Evolutionary conservation across 495 filamentous ascomycete genomes (phyloP).

Genomic region (Penicillium bovifimosum): DNA sequence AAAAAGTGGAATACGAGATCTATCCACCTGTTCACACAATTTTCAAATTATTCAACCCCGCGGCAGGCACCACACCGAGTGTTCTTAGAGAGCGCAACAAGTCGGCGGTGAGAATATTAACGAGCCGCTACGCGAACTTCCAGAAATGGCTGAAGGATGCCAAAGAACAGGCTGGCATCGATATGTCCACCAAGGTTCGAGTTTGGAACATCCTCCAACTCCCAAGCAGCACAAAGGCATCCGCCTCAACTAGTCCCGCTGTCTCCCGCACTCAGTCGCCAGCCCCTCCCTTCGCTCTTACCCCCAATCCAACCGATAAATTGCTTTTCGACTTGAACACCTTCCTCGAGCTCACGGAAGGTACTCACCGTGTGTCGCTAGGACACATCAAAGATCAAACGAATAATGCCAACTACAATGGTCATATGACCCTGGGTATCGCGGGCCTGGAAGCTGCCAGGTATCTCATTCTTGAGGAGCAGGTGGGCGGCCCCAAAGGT

Average conservation of each 20-base stretch:
- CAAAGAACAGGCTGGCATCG: slow-evolving; percentile 60
- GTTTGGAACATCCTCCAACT: slow-evolving; percentile 66
- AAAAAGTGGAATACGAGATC: slow-evolving; percentile 75
- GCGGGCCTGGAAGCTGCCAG: slow-evolving; percentile 63
- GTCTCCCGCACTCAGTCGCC: slow-evolving; percentile 52
- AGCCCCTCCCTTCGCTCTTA: slow-evolving; percentile 33
- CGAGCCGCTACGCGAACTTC: slow-evolving; percentile 61
- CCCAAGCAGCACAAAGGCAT: slow-evolving; percentile 36
- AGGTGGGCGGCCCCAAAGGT: slow-evolving; percentile 47
- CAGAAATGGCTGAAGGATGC: slow-evolving; percentile 67
- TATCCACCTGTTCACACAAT: slow-evolving; percentile 84
- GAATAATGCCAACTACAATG: slow-evolving; percentile 71
- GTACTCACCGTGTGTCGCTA: slow-evolving; percentile 64
- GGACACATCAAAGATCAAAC: slow-evolving; percentile 65
- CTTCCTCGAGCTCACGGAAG: slow-evolving; percentile 63
- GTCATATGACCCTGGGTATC: slow-evolving; percentile 53
- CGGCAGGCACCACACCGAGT: slow-evolving; percentile 52
- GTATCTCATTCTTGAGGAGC: slow-evolving; percentile 73
- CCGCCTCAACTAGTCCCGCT: slow-evolving; percentile 53
- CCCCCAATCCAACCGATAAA: slow-evolving; percentile 53
- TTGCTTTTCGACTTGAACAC: slow-evolving; percentile 66
- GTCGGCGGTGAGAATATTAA: slow-evolving; percentile 55
- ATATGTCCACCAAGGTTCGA: slow-evolving; percentile 65
- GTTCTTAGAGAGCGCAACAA: slow-evolving; percentile 54
- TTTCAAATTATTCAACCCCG: slow-evolving; percentile 62